Conservation (phyloP, 129 eudicot species). For the Helianthus annuus region HanXRQr2.0-SUNRISE NC_035447.2:51210361-51210860, state of each 20-base stretch:
- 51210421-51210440: constrained; percentile 85
- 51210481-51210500: constrained; percentile 98
- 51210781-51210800: too few species aligned
- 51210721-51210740: constrained; percentile 19
- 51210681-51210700: constrained; percentile 65
- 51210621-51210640: constrained; percentile 72
- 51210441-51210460: constrained; percentile 83
- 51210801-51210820: too few species aligned
- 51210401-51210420: constrained; percentile 82
- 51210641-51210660: constrained; percentile 52
- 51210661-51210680: constrained; percentile 80
- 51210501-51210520: constrained; percentile 90
- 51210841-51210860: not conserved
- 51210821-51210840: not conserved
- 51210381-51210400: constrained; percentile 52
- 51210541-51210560: constrained; percentile 79
- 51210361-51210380: constrained; percentile 20
- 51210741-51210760: not conserved
- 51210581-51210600: constrained; percentile 87
- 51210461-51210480: constrained; percentile 87
- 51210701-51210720: constrained; percentile 78
- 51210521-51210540: constrained; percentile 88
- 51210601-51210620: constrained; percentile 91
- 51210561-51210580: constrained; percentile 90
- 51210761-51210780: too few species aligned